These are phyloP conservation scores for Zopfia rhizophila DNA, from an alignment of 2,329 filamentous ascomycete genomes.

Conservation along the genomic window DNA sequence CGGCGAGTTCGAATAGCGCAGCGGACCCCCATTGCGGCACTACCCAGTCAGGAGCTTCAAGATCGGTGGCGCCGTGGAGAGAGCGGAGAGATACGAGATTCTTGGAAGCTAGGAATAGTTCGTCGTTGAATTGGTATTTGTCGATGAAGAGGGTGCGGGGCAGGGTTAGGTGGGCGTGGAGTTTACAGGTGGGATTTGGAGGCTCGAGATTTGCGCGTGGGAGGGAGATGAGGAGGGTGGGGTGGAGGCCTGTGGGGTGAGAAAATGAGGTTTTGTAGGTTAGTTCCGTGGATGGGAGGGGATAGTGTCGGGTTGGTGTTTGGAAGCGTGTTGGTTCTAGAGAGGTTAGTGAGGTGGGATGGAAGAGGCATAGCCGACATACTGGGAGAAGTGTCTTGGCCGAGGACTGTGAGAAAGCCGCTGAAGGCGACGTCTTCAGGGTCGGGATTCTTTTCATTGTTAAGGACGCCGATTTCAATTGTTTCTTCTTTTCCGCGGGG, in stretches of 20 bases:
- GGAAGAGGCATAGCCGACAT: slow-evolving; percentile 30
- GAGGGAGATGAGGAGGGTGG: slow-evolving; percentile 77
- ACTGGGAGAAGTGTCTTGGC: slow-evolving; percentile 75
- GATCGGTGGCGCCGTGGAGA: slow-evolving; percentile 80
- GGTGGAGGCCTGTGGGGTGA: slow-evolving; percentile 83
- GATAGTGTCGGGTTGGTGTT: slow-evolving; percentile 81
- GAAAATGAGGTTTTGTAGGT: slow-evolving; percentile 73
- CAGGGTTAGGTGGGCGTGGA: slow-evolving; percentile 84
- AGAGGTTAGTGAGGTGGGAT: slow-evolving; percentile 18
- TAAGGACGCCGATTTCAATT: slow-evolving; percentile 84
- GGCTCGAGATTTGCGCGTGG: slow-evolving; percentile 61
- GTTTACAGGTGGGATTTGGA: slow-evolving; percentile 66
- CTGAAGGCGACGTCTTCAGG: slow-evolving; percentile 80
- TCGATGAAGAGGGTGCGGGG: slow-evolving; percentile 86
- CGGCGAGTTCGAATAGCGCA: slow-evolving; percentile 77
- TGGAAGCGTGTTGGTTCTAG: slow-evolving; percentile 80
- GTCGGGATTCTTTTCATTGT: slow-evolving; percentile 71
- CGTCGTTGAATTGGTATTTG: slow-evolving; percentile 82
- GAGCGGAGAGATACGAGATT: slow-evolving; percentile 76
- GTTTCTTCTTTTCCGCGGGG: slow-evolving; percentile 57
- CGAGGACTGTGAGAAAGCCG: slow-evolving; percentile 81
- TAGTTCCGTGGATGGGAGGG: slow-evolving; percentile 61
- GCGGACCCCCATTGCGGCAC: slow-evolving; percentile 81
- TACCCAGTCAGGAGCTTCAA: slow-evolving; percentile 89
- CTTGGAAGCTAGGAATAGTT: slow-evolving; percentile 81